These are phyloP conservation scores for Sporodiniella umbellata DNA, from an alignment of 371 early-diverging fungal genomes.

Conservation along the genomic window DNA sequence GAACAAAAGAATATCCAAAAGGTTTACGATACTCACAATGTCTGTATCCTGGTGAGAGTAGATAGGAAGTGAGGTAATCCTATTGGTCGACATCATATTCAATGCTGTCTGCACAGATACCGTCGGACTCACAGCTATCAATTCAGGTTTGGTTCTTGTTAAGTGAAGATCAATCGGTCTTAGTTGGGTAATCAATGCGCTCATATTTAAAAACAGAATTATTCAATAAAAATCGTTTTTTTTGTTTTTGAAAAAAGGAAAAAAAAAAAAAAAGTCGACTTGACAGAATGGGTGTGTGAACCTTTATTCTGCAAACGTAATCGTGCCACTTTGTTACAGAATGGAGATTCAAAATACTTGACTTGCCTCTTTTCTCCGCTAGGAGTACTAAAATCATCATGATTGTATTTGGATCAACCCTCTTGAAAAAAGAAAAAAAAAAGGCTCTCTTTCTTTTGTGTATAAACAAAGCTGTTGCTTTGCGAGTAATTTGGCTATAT, in stretches of 20 bases:
- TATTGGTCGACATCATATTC: constrained; percentile 36
- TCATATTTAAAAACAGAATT: not conserved
- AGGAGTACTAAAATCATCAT: no score
- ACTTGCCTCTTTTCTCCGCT: no score
- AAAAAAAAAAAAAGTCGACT: not conserved
- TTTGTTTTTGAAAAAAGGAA: not conserved
- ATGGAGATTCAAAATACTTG: no score
- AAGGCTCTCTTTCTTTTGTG: no score
- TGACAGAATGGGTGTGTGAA: no score
- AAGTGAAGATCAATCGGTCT: constrained; percentile 34
- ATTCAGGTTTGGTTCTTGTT: constrained; percentile 29
- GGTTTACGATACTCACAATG: constrained; percentile 54
- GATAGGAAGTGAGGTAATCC: constrained; percentile 57
- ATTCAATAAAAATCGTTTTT: no score
- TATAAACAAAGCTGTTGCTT: no score
- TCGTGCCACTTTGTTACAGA: no score
- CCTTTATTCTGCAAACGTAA: no score
- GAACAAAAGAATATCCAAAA: constrained; percentile 54
- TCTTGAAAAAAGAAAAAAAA: no score
- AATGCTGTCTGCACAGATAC: constrained; percentile 50
- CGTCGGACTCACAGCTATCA: constrained; percentile 51
- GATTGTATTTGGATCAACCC: no score
- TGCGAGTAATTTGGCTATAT: no score
- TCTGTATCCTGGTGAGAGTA: constrained; percentile 52
- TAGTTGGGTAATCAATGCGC: constrained; percentile 20